Conservation (phyloP, 148 eudicot genomes). For the Rhododendron ferrugineum region DNA sequence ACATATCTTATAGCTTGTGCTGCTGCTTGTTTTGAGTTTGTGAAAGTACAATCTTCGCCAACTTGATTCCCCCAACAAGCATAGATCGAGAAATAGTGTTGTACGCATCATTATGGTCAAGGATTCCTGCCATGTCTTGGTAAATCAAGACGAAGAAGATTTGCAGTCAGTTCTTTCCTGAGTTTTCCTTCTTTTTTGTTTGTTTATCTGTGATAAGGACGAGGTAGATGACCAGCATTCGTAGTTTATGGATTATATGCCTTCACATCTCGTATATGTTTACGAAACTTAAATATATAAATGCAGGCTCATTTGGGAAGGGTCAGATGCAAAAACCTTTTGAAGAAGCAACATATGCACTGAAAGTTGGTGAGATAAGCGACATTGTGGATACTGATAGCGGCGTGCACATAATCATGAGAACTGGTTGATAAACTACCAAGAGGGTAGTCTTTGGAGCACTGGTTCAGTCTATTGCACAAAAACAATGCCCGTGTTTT, state of each 20-base stretch:
- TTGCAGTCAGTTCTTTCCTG: background rate
- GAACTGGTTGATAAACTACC: constrained; percentile 48
- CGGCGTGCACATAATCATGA: constrained; percentile 83
- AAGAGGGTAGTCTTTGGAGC: background rate
- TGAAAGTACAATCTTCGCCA: background rate
- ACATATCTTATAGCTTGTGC: background rate
- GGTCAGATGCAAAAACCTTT: constrained; percentile 98
- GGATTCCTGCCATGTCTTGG: background rate
- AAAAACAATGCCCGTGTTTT: background rate
- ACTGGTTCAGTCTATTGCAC: background rate
- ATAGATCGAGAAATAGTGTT: background rate
- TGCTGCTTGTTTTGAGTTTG: background rate
- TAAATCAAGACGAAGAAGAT: background rate
- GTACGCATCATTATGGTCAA: background rate
- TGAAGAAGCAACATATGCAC: constrained; percentile 83
- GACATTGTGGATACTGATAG: constrained; percentile 92
- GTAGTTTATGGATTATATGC: background rate
- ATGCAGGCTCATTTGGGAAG: constrained; percentile 70
- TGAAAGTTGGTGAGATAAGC: constrained; percentile 81
- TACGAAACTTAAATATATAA: background rate
- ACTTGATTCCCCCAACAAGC: background rate
- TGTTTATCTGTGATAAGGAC: background rate
- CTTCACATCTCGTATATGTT: background rate
- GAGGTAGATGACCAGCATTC: background rate
- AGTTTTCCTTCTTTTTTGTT: background rate